Conservation (phyloP, 805 yeast genomes). For the Candida multigemmis region DNA sequence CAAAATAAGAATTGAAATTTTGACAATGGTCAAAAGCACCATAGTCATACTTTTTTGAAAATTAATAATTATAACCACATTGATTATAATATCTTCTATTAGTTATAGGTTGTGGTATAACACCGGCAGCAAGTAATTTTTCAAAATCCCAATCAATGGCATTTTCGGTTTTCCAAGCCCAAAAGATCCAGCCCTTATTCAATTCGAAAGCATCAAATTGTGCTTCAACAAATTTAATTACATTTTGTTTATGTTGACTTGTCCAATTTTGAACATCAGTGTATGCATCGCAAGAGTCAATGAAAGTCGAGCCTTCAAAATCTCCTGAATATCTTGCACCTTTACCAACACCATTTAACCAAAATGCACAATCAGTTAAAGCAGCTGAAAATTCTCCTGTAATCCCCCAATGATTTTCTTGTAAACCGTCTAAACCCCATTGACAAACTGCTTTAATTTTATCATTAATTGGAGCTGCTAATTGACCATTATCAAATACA, state of each 20-base stretch:
- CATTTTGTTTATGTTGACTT: constrained; percentile 40
- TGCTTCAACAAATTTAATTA: constrained; percentile 75
- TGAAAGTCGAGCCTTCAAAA: constrained; percentile 27
- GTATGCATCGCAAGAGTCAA: constrained; percentile 53
- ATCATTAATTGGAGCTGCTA: constrained; percentile 48
- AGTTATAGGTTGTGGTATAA: constrained; percentile 76
- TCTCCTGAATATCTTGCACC: constrained; percentile 78
- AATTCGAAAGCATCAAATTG: constrained; percentile 76
- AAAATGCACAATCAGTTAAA: constrained; percentile 78
- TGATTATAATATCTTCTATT: constrained; percentile 65
- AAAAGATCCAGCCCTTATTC: constrained; percentile 82
- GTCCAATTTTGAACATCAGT: constrained; percentile 41
- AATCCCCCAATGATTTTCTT: constrained; percentile 65
- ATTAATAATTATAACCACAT: constrained; percentile 46
- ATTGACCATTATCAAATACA: constrained; percentile 62
- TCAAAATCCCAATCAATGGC: constrained; percentile 82
- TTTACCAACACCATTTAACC: constrained; percentile 81
- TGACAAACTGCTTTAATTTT: constrained; percentile 38
- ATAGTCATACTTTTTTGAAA: too few species aligned
- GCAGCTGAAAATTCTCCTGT: constrained; percentile 92
- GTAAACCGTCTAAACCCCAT: constrained; percentile 18
- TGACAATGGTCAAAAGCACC: too few species aligned
- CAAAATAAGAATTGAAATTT: too few species aligned
- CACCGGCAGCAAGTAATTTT: constrained; percentile 42
- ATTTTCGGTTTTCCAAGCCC: constrained; percentile 88